Evolutionary conservation across 192 early-diverging fungal genomes (phyloP).

Genomic region (Linnemannia zychae): DNA sequence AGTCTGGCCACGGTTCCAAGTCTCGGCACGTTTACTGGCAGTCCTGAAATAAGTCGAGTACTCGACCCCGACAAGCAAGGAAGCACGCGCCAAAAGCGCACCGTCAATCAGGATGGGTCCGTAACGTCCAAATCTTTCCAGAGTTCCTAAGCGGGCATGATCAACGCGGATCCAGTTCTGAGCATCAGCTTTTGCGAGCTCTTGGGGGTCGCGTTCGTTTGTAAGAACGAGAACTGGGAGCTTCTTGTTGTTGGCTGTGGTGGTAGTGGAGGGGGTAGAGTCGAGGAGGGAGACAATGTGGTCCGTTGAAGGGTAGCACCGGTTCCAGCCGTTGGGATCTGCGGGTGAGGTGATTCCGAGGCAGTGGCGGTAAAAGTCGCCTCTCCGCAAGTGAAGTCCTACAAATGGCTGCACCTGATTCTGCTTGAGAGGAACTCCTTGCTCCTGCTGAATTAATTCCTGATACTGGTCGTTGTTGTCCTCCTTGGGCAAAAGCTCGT

Average conservation of each 20-base stretch:
- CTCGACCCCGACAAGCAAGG: slow-evolving; percentile 37
- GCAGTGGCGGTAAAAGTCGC: slow-evolving; percentile 42
- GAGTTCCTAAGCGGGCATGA: slow-evolving; percentile 24
- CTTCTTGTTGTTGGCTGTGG: neutral
- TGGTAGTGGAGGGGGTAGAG: neutral
- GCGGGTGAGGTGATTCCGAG: slow-evolving; percentile 45
- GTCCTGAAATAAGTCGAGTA: slow-evolving; percentile 52
- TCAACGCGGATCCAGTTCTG: slow-evolving; percentile 50
- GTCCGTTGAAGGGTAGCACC: slow-evolving; percentile 42
- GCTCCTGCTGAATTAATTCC: neutral
- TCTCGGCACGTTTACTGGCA: slow-evolving; percentile 39
- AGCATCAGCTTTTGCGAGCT: slow-evolving; percentile 40
- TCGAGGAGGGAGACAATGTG: slow-evolving; percentile 42
- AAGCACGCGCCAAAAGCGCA: slow-evolving; percentile 29
- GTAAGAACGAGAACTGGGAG: slow-evolving; percentile 40
- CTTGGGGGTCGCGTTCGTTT: slow-evolving; percentile 36
- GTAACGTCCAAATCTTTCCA: slow-evolving; percentile 39
- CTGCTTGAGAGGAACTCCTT: no score
- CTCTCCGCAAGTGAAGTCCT: slow-evolving; percentile 37
- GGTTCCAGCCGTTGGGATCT: slow-evolving; percentile 54
- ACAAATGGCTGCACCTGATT: slow-evolving; percentile 19
- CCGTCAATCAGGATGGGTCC: slow-evolving; percentile 47
- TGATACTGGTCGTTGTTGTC: neutral
- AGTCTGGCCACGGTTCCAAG: slow-evolving; percentile 30
- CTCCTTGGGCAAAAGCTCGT: slow-evolving; percentile 12